These are phyloP conservation scores for Mortierella alpina DNA, from an alignment of 192 early-diverging fungal genomes.

Conservation along the genomic window DNA sequence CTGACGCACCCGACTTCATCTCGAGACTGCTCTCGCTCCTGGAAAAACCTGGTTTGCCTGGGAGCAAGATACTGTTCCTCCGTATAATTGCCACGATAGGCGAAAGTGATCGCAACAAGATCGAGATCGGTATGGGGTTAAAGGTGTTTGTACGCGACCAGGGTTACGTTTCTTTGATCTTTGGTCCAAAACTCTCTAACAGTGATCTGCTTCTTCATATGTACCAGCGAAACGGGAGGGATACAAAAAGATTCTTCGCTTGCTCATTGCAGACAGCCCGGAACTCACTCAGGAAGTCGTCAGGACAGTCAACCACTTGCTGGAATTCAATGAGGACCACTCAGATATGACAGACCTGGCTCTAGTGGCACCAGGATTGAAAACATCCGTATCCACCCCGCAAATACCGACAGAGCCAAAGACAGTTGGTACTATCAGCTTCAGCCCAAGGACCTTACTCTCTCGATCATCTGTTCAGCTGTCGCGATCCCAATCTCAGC, in stretches of 20 bases:
- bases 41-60: constrained; percentile 40
- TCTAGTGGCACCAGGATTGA: constrained; percentile 18
- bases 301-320: constrained; percentile 47
- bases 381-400: constrained; percentile 16
- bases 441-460: constrained; percentile 27
- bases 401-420: not conserved
- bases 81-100: constrained; percentile 51
- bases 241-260: constrained; percentile 54
- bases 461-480: constrained; percentile 48
- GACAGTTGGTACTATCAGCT: constrained; percentile 6
- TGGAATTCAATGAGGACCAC: constrained; percentile 46
- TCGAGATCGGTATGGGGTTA: constrained; percentile 39
- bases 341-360: constrained; percentile 26
- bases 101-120: constrained; percentile 54
- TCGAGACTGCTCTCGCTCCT: constrained; percentile 36
- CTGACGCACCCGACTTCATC: constrained; percentile 47
- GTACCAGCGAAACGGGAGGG: constrained; percentile 43
- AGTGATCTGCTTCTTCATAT: not conserved
- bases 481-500: constrained; percentile 15
- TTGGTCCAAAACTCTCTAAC: not conserved
- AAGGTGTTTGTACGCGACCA: not conserved
- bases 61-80: constrained; percentile 39
- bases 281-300: constrained; percentile 52
- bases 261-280: constrained; percentile 43
- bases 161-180: not conserved